Evolutionary conservation across 2,329 filamentous ascomycete genomes (phyloP).

Genomic region (Ophiostoma sp.): DNA sequence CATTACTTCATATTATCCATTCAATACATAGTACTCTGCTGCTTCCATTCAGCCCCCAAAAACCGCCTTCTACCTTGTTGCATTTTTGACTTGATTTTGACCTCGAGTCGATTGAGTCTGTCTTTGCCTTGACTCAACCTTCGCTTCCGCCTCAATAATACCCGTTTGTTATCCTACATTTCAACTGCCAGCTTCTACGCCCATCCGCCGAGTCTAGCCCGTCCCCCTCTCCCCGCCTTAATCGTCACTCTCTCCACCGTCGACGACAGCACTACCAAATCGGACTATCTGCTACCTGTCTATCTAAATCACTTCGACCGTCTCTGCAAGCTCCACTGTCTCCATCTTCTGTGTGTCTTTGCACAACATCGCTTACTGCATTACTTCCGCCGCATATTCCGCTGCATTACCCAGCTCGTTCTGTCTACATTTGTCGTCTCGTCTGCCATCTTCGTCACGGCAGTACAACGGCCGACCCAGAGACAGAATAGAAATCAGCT

Average conservation of each 20-base stretch:
- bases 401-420: not conserved
- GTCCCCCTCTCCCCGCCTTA: slow-evolving; percentile 10
- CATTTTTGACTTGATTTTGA: not conserved
- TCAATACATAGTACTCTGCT: not conserved
- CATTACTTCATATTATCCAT: slow-evolving; percentile 1
- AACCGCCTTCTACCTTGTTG: not conserved
- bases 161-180: not conserved
- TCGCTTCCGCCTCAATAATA: not conserved
- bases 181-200: not conserved
- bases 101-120: not conserved
- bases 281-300: no score
- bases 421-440: not conserved
- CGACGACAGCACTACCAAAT: slow-evolving; percentile 6
- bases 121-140: not conserved
- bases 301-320: not conserved
- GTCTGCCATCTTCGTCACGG: not conserved
- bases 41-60: not conserved
- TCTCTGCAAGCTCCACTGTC: slow-evolving; percentile 14
- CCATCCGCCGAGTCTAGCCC: not conserved
- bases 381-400: not conserved
- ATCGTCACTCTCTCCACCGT: slow-evolving; percentile 10
- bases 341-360: slow-evolving; percentile 12
- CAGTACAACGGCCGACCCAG: slow-evolving; percentile 1
- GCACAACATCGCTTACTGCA: slow-evolving; percentile 9
- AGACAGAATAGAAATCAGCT: not conserved